Evolutionary conservation across 2,329 filamentous ascomycete species (phyloP), one percentile per base, ranked within the genome.

Genomic region (Fusarium sp.): DNA sequence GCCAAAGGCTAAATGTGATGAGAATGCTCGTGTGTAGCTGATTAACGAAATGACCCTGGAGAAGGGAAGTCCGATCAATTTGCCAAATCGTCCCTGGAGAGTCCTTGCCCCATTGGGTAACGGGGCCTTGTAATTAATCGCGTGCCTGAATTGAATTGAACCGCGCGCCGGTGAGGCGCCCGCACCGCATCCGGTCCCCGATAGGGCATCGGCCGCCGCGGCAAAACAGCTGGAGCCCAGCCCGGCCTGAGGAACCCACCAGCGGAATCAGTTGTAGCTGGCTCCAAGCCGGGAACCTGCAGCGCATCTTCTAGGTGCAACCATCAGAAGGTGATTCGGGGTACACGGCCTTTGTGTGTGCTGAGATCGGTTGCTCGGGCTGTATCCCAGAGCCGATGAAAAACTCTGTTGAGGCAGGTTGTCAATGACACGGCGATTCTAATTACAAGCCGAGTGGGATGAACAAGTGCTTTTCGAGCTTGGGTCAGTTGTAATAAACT

Each of bases 281-380:
- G 60, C 60, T 40, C 60, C 24, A 47, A 40, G 37, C 45, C 60
- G 47, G 47, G 47, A 63, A 54, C 60, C 45, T 40, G 60, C 60
- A 54, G 60, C 24, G 8, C 31, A 54, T 52, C 37, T 31, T 47
- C 20, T 35, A 20, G 20, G 35, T 16, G 38, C 13, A 62, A 50
- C 38, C 24, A 40, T 18, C 24, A 59, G 18, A n/a, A 38, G 35
- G 24, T 22, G 22, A 31, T 24, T 42, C 34, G 22, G 24, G 35
- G n/a, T 22, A 52, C 42, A 37, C 45, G 42, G 60, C 37, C 34
- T 47, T 31, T 52, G 47, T 37, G 42, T 52, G 54, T 27, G 22
- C 31, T 37, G 47, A 63, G 45, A 31, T 42, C 45, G 47, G 47
- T 29, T 38, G 24, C 34, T 50, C 31, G 42, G 59, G 9, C 16